Percentiles rank a stretch among this genome's conserved stretches.
Evolutionary conservation across 352 stramenopile genomes (phyloP).

Genomic region (Globisporangium ultimum): DNA sequence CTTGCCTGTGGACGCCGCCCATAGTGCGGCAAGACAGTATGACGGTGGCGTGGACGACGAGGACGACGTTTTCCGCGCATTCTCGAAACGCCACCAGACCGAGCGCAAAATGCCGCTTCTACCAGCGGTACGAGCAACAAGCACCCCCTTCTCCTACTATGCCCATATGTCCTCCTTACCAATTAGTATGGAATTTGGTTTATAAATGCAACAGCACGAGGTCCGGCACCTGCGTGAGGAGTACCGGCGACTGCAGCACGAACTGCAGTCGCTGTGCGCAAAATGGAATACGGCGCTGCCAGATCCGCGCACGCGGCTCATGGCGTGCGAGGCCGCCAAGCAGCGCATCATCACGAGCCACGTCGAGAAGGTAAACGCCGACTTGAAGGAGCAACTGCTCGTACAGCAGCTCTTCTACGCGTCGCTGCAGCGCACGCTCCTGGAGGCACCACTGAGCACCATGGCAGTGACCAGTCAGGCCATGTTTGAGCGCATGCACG

Average conservation of each 20-base stretch:
- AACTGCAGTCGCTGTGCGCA: constrained; percentile 30
- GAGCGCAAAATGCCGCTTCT: constrained; percentile 7
- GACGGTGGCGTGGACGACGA: constrained; percentile 10
- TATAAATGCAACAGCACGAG: constrained; percentile 32
- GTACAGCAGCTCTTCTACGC: constrained; percentile 60
- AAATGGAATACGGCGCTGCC: constrained; percentile 44
- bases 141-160: neutral
- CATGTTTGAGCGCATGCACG: constrained; percentile 43
- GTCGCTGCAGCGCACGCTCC: constrained; percentile 38
- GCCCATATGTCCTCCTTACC: no score
- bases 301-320: constrained; percentile 27
- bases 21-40: no score
- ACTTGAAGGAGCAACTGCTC: constrained; percentile 45
- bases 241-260: constrained; percentile 25
- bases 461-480: constrained; percentile 28
- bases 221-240: constrained; percentile 41
- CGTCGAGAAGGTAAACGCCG: constrained; percentile 43
- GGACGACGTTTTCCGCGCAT: constrained; percentile 18
- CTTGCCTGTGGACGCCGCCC: no score
- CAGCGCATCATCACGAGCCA: constrained; percentile 41
- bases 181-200: no score
- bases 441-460: constrained; percentile 35
- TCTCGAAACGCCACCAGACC: constrained; percentile 1
- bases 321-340: constrained; percentile 47
- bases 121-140: neutral